Percentiles rank a stretch among this genome's conserved stretches.
Evolutionary conservation across 345 rosid species (phyloP).

Genomic region (Arabidopsis arenosa): DNA sequence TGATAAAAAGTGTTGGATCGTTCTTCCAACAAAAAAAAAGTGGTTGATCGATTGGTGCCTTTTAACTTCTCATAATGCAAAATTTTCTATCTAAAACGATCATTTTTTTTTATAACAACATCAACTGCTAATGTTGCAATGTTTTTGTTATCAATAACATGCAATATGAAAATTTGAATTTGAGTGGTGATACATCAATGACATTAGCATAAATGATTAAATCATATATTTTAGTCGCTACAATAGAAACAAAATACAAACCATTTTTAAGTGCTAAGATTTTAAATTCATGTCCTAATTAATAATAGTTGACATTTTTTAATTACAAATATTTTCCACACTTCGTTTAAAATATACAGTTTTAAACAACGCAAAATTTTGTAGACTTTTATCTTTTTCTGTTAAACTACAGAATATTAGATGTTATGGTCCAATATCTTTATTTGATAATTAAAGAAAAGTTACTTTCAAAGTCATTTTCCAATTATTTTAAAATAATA

Average conservation of each 20-base stretch:
- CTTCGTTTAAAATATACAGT: not conserved
- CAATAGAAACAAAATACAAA: not conserved
- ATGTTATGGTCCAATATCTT: not conserved
- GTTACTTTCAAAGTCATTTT: constrained; percentile 6
- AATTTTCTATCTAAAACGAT: no score
- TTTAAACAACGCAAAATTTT: not conserved
- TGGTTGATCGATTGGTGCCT: not conserved
- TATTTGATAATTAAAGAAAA: constrained; percentile 10
- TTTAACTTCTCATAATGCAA: no score
- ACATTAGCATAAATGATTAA: no score
- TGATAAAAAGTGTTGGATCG: not conserved
- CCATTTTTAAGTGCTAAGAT: not conserved
- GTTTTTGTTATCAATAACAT: no score
- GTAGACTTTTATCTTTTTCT: not conserved
- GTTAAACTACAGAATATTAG: not conserved
- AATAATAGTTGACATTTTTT: not conserved
- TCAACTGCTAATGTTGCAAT: no score
- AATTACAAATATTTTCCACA: not conserved
- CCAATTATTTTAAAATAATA: not conserved
- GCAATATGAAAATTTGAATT: no score
- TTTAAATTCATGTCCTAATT: not conserved
- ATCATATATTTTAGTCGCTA: no score
- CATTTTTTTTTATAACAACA: no score
- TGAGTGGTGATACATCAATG: no score
- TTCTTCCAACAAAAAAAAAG: not conserved